phyloP scores from a whole-genome alignment of 345 rosid genomes.

The Raphanus sativus region DNA sequence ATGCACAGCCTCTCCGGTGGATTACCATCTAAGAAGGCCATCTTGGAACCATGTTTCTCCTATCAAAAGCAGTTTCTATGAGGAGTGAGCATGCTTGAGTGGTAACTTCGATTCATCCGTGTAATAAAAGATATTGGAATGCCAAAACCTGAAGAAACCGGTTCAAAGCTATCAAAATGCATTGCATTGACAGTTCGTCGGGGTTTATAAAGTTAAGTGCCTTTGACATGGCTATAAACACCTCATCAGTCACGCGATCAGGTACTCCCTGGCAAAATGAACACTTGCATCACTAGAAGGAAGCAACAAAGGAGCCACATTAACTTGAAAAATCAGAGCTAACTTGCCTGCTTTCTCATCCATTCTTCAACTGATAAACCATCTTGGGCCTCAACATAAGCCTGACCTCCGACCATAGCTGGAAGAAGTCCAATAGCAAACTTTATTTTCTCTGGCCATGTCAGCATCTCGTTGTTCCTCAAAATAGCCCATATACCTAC shows the following conservation, averaged over 20 bases:
- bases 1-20: slow-evolving; percentile 94
- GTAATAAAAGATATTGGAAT: neutral
- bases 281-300: no score
- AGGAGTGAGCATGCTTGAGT: neutral
- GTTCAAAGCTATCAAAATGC: slow-evolving; percentile 86
- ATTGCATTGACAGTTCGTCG: slow-evolving; percentile 94
- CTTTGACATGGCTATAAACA: slow-evolving; percentile 53
- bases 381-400: slow-evolving; percentile 96
- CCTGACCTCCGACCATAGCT: slow-evolving; percentile 86
- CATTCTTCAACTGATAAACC: slow-evolving; percentile 79
- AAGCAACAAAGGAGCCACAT: neutral
- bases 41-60: slow-evolving; percentile 98
- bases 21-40: slow-evolving; percentile 97
- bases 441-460: slow-evolving; percentile 95
- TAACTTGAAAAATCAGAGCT: neutral
- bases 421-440: slow-evolving; percentile 96
- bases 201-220: slow-evolving; percentile 85
- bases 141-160: slow-evolving; percentile 82
- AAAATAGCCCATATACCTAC: slow-evolving; percentile 90
- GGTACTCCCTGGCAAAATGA: slow-evolving; percentile 57
- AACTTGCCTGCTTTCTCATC: slow-evolving; percentile 75
- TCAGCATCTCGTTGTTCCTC: slow-evolving; percentile 86
- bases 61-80: neutral
- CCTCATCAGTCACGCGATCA: slow-evolving; percentile 85
- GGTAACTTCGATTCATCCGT: no score